Evolutionary conservation across 2,329 filamentous ascomycete genomes (phyloP), one percentile per base, ranked within the genome.

Genomic region (Clonostachys sp.): DNA sequence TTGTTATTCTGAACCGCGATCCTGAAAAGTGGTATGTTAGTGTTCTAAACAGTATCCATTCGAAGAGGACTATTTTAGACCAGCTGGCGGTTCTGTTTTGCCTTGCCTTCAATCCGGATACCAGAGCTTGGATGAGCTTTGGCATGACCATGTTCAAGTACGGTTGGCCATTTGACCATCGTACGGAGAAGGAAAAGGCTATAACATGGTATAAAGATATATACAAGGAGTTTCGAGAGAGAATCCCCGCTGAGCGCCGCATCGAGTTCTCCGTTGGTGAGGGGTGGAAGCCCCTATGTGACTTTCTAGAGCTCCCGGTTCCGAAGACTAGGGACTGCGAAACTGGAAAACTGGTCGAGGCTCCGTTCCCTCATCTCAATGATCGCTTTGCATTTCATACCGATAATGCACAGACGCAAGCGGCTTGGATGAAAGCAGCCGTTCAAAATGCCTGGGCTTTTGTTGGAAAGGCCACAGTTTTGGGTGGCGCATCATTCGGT

Each of bases 1-100:
- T 68, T 41, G 51, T 70, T 48, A 63, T 70, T 43, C 56, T 70
- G 41, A 68, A 63, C 54, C 65, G 67, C 46, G 67, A 70, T 44
- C 57, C 62, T n/a, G 65, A 69, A 34, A 50, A 52, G 34, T 70
- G 67, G 67, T 69, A 68, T 54, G 48, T 55, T 10, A 60, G 64
- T 39, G 61, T 55, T 4, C 24, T 61, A 16, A 50, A 48, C 41
- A 57, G 47, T 36, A 59, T 63, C 49, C 34, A 61, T 45, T 50
- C 24, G 24, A 39, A 36, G 48, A 51, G 47, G n/a, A 51, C 50
- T 3, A 10, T 53, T 9, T 30, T 42, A 12, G 41, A 46, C 35
- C 48, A 41, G 41, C 42, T 59, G 20, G 42, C 48, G 30, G 51
- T 61, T 48, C 40, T 64, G n/a, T 66, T 65, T 52, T 59, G 58